Evolutionary conservation across 2,329 filamentous ascomycete species (phyloP), one percentile per base, ranked within the genome.

Genomic region (Epichloe sibirici): DNA sequence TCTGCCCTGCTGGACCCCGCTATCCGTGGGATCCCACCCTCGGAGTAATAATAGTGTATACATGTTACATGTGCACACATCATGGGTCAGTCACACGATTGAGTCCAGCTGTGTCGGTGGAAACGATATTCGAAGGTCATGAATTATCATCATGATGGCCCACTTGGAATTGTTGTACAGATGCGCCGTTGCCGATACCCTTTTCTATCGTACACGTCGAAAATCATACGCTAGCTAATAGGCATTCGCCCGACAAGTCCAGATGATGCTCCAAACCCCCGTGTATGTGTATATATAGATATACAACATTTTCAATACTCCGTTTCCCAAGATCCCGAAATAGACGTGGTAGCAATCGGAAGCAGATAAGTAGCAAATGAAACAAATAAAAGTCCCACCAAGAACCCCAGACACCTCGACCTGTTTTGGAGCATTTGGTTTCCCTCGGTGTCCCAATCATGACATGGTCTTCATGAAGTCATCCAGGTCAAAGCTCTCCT

Each of bases 381-480:
- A 43, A 21, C 12, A 45, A 51, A 23, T 38, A 23, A 11, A 37
- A 35, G 7, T 5, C 15, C 28, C n/a, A 43, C 25, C n/a, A 15
- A 13, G n/a, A 17, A 4, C 21, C 21, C 23, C 39, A 17, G 13
- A 31, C 48, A 17, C 13, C 28, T 49, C 28, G 25, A 28, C 15
- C 11, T 3, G 8, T 7, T 15, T 23, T 25, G 28, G 34, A 31
- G 13, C 31, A 13, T 21, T 25, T 8, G 21, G 12, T 39, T 31
- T 25, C n/a, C 28, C 40, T 28, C 2, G 25, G n/a, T 42, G 9
- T 31, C 25, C n/a, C 25, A 6, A 21, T 46, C 63, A 77, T 55
- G 89, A 88, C 88, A 98, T 96, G 60, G 82, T 94, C 68, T 90
- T 90, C 72, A 98, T 77, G 73, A 97, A 98, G 3, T 88, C 90